phyloP scores from a whole-genome alignment of 345 rosid genomes.

The Ailanthus altissimus region DNA sequence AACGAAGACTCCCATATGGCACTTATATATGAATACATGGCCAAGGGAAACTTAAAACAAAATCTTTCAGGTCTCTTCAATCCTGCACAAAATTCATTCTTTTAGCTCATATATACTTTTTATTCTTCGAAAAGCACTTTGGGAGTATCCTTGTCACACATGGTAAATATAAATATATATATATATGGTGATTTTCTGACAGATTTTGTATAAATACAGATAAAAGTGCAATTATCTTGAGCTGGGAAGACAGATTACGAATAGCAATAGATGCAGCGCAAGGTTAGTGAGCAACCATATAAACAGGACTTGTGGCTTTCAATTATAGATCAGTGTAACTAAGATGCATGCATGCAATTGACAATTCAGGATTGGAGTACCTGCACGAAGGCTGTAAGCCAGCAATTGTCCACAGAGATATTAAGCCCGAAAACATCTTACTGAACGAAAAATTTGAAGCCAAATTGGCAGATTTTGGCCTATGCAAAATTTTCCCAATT shows the following conservation, averaged over 20 bases:
- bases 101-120: no score
- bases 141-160: no score
- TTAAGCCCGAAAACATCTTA: conserved; percentile 41
- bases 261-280: conserved; percentile 43
- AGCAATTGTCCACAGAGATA: conserved; percentile 33
- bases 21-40: conserved; percentile 43
- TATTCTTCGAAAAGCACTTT: no score
- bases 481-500: conserved; percentile 32
- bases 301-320: no score
- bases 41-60: conserved; percentile 21
- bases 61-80: conserved; percentile 15
- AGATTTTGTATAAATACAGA: no score
- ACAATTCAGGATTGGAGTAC: conserved; percentile 48
- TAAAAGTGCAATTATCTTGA: background rate
- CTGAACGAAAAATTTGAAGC: conserved; percentile 30
- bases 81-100: no score
- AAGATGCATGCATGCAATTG: no score
- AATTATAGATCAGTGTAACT: no score
- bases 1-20: conserved; percentile 30
- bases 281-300: conserved; percentile 30
- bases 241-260: conserved; percentile 37
- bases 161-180: no score
- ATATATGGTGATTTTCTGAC: no score
- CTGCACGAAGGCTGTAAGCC: conserved; percentile 21
- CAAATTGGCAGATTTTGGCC: conserved; percentile 35